A percentile compares a stretch with the other conserved stretches of the same genome.
Conservation (phyloP, 1,139 yeast species). For the Hemisphaericaspora lyxosophila region DNA sequence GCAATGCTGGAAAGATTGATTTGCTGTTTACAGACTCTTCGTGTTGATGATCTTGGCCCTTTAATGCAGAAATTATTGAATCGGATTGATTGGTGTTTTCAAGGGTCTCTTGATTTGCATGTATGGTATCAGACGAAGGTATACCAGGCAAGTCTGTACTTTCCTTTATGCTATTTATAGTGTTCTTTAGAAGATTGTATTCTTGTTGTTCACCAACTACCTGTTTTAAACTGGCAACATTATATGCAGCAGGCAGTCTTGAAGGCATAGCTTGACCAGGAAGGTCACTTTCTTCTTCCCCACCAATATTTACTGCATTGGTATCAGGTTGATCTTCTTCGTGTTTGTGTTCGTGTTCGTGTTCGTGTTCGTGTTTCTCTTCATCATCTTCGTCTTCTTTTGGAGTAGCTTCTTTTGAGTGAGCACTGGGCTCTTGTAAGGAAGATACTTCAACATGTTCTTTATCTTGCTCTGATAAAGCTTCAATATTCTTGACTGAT, state of each 20-base stretch:
- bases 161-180: conserved; percentile 7
- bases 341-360: not conserved
- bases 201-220: conserved; percentile 21
- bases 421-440: too few species aligned
- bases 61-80: not conserved
- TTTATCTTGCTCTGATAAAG: not conserved
- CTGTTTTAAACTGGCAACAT: conserved; percentile 51
- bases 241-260: conserved; percentile 59
- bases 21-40: not conserved
- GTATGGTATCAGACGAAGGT: not conserved
- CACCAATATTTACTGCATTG: too few species aligned
- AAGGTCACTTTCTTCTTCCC: conserved; percentile 6
- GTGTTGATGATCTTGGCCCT: not conserved
- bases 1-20: conserved; percentile 2
- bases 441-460: too few species aligned
- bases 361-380: conserved; percentile 1
- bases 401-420: too few species aligned
- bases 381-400: not conserved
- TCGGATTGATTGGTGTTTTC: not conserved
- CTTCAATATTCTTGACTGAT: not conserved
- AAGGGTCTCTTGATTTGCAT: not conserved
- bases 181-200: conserved; percentile 10
- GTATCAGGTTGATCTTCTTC: not conserved
- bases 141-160: conserved; percentile 7
- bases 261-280: too few species aligned